phyloP scores from a whole-genome alignment of 257 asterid species.

The Nicotiana undulata region DNA sequence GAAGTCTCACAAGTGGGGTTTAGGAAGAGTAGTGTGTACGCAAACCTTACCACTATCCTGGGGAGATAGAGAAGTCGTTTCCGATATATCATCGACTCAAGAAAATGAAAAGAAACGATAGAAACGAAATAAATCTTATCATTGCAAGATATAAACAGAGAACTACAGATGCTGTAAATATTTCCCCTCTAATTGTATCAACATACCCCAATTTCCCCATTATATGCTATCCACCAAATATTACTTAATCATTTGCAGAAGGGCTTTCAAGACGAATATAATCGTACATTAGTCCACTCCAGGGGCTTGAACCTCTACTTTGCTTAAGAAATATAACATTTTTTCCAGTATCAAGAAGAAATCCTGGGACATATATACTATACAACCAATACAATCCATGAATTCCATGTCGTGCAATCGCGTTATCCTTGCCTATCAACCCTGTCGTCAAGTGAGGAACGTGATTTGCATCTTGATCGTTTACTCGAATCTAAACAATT shows the following conservation, averaged over 20 bases:
- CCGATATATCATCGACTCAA: too few relatives aligned
- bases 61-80: too few relatives aligned
- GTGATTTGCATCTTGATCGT: constrained; percentile 6
- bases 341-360: constrained; percentile 20
- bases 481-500: constrained; percentile 32
- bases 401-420: constrained; percentile 54
- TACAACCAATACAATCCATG: constrained; percentile 39
- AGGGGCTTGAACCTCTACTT: constrained; percentile 5
- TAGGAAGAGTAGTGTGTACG: too few relatives aligned
- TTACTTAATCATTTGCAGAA: not conserved
- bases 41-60: too few relatives aligned
- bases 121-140: too few relatives aligned
- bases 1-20: too few relatives aligned
- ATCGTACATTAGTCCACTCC: constrained; percentile 46
- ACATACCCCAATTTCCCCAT: too few relatives aligned
- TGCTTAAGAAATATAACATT: constrained; percentile 42
- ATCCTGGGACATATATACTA: constrained; percentile 17
- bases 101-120: too few relatives aligned
- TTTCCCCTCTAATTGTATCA: too few relatives aligned
- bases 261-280: constrained; percentile 39
- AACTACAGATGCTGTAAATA: too few relatives aligned
- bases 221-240: too few relatives aligned
- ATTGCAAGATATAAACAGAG: too few relatives aligned
- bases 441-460: constrained; percentile 25
- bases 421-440: constrained; percentile 43